Evolutionary conservation across 164 flowering plant species (phyloP).

Genomic region (Cinnamomum micranthum): DNA sequence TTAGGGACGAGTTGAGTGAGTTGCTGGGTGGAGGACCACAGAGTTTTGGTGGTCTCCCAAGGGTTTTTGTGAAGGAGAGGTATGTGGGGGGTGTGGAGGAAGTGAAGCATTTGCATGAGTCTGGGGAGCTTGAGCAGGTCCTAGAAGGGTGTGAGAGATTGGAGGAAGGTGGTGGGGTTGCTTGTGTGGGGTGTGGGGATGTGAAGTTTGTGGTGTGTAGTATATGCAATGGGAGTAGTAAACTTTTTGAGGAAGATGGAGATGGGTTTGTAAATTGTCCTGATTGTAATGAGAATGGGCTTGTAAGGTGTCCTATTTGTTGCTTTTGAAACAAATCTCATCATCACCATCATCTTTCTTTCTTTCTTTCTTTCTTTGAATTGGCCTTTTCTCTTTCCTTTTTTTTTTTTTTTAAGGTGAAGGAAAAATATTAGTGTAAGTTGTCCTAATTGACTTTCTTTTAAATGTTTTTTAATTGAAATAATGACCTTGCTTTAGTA

Average conservation of each 20-base stretch:
- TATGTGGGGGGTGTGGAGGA: conserved; percentile 84
- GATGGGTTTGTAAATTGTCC: conserved; percentile 66
- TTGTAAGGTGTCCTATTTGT: conserved; percentile 67
- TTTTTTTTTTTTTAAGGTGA: too few relatives aligned
- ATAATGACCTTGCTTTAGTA: too few relatives aligned
- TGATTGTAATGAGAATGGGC: conserved; percentile 88
- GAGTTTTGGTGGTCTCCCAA: conserved; percentile 44
- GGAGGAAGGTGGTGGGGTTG: conserved; percentile 36
- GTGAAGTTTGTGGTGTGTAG: conserved; percentile 82
- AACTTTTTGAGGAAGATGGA: conserved; percentile 38
- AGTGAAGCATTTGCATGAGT: conserved; percentile 60
- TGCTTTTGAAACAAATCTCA: conserved; percentile 26
- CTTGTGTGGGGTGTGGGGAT: conserved; percentile 81
- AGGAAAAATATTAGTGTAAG: too few relatives aligned
- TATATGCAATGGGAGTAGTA: conserved; percentile 87
- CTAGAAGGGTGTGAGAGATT: conserved; percentile 47
- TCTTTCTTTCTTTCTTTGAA: background rate
- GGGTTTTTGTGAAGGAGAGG: conserved; percentile 58
- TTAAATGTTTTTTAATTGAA: too few relatives aligned
- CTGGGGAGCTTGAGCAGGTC: conserved; percentile 60
- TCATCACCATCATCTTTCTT: background rate
- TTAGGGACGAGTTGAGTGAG: conserved; percentile 69
- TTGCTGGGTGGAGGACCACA: conserved; percentile 38
- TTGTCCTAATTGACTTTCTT: too few relatives aligned
- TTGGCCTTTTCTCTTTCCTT: too few relatives aligned